Conservation (phyloP, 805 yeast genomes). For the Ogataea degrootiae region DNA sequence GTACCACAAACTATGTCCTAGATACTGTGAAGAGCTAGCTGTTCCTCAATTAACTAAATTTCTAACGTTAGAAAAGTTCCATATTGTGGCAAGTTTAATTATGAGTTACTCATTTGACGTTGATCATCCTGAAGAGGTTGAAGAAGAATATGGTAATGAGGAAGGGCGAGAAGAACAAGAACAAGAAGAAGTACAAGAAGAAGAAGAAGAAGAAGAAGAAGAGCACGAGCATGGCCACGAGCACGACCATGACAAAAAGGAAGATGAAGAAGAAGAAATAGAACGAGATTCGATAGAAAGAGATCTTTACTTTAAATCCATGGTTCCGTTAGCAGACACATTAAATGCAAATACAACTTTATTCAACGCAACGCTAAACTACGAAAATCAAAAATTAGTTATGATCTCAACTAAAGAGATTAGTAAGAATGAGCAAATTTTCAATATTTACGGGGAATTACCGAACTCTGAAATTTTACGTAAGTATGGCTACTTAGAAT, state of each 20-base stretch:
- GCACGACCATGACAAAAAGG: slow-evolving; percentile 25
- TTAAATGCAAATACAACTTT: slow-evolving; percentile 78
- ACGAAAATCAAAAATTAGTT: slow-evolving; percentile 45
- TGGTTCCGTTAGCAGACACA: slow-evolving; percentile 93
- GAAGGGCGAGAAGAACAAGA: slow-evolving; percentile 18
- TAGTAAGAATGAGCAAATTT: slow-evolving; percentile 64
- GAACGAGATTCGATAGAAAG: slow-evolving; percentile 21
- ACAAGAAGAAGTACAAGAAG: slow-evolving; percentile 9
- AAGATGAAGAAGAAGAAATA: slow-evolving; percentile 16
- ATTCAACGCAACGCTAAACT: slow-evolving; percentile 69
- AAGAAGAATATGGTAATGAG: slow-evolving; percentile 28
- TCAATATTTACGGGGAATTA: slow-evolving; percentile 84
- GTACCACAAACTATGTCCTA: slow-evolving; percentile 43
- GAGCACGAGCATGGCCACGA: slow-evolving; percentile 32
- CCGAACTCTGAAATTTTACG: slow-evolving; percentile 89
- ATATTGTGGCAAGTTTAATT: slow-evolving; percentile 70
- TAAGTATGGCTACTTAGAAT: slow-evolving; percentile 87
- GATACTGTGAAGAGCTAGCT: slow-evolving; percentile 34
- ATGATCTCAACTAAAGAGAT: slow-evolving; percentile 70
- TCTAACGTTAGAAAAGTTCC: slow-evolving; percentile 54
- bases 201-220: slow-evolving; percentile 25
- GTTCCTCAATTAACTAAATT: slow-evolving; percentile 28
- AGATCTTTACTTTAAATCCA: slow-evolving; percentile 55
- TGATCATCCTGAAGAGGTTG: slow-evolving; percentile 33
- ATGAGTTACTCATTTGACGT: slow-evolving; percentile 92